Percentiles rank a stretch among this genome's conserved stretches.
Conservation (phyloP, 2,329 filamentous ascomycete genomes). For the Claviceps maximensis region DNA sequence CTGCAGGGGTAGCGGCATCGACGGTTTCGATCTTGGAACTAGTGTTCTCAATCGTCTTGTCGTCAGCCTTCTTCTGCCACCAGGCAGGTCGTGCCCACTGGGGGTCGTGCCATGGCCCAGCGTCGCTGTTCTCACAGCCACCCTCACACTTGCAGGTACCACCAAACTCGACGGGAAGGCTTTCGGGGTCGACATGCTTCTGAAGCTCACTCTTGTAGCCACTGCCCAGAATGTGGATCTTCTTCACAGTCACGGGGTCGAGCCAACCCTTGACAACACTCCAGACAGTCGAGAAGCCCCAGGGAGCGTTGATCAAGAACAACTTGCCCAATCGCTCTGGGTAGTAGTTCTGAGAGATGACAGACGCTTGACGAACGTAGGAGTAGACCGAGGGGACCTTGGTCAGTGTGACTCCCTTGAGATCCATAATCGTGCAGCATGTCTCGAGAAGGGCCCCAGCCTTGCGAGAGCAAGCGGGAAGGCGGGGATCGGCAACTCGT, state of each 20-base stretch:
- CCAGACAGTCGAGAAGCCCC: constrained; percentile 86
- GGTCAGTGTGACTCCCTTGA: constrained; percentile 80
- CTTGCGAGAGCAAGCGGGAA: constrained; percentile 92
- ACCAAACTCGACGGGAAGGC: constrained; percentile 76
- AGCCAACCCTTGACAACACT: constrained; percentile 82
- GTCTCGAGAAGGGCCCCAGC: constrained; percentile 83
- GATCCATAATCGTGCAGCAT: constrained; percentile 95
- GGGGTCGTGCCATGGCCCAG: constrained; percentile 69
- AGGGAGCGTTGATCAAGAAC: constrained; percentile 96
- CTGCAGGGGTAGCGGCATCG: constrained; percentile 13
- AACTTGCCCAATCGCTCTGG: constrained; percentile 91
- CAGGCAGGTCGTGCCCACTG: constrained; percentile 53
- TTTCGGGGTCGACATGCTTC: constrained; percentile 74
- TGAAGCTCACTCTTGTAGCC: constrained; percentile 76
- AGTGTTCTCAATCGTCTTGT: constrained; percentile 25
- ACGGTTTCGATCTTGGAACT: constrained; percentile 24
- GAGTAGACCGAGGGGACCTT: constrained; percentile 75
- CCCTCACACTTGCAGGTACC: constrained; percentile 70
- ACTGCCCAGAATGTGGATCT: constrained; percentile 81
- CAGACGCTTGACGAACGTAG: constrained; percentile 74
- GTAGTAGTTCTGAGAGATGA: constrained; percentile 97
- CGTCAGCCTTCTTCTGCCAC: constrained; percentile 40
- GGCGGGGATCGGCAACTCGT: constrained; percentile 80
- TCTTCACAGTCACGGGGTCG: constrained; percentile 89
- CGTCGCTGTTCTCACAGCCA: constrained; percentile 77